Conservation (phyloP, 116 monocot genomes). For the Papilionanthe hybrid region DNA sequence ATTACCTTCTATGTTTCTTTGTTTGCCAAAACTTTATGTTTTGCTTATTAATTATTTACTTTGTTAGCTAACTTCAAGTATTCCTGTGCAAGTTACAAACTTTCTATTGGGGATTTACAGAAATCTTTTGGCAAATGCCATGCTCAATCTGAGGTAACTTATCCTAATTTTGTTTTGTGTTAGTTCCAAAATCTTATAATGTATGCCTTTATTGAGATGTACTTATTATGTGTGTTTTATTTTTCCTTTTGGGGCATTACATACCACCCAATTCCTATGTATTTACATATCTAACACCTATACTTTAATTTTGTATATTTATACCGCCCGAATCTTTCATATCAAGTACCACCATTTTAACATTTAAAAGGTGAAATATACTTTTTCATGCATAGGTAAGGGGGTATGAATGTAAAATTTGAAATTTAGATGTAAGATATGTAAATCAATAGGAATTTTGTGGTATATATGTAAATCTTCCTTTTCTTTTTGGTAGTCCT, state of each 20-base stretch:
- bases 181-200: neutral
- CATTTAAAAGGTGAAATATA: too few species aligned
- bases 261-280: too few species aligned
- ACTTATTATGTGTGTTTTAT: neutral
- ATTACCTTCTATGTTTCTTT: neutral
- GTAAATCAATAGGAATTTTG: too few species aligned
- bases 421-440: too few species aligned
- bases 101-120: neutral
- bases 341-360: too few species aligned
- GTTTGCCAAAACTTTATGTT: neutral
- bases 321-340: too few species aligned
- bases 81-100: neutral
- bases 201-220: neutral
- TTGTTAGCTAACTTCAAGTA: slow-evolving; percentile 1
- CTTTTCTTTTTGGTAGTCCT: too few species aligned
- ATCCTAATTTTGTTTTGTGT: neutral
- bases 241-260: neutral
- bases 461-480: too few species aligned
- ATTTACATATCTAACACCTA: too few species aligned
- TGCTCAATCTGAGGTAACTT: slow-evolving; percentile 2
- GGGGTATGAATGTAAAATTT: too few species aligned
- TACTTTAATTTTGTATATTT: too few species aligned
- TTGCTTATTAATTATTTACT: neutral
- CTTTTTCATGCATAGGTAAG: too few species aligned
- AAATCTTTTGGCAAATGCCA: neutral